Base-by-base conservation (phyloP, 176 grass and related monocot genomes). In the Otatea glauca region DNA sequence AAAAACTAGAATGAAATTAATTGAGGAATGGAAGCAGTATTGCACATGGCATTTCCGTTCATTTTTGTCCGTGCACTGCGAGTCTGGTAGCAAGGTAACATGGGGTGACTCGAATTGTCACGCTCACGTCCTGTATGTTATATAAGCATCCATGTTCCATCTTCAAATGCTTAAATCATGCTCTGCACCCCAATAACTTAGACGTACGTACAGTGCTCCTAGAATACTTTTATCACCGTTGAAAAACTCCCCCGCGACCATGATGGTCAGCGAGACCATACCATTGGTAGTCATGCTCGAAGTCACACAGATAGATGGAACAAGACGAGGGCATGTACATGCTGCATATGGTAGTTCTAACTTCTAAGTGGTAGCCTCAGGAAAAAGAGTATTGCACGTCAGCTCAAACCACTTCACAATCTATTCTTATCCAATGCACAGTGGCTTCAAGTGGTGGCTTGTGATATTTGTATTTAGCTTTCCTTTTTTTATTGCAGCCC, bases 31-130 rank as follows among this genome's bases (percentile, higher is more conserved):
- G 29, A 29, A 29, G 29, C 29, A 29, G 29, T 29, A n/a, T n/a
- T 9, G 54, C 68, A 82, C 51, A 47, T 60, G 80, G 24, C 17
- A 10, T 39, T 34, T 35, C 9, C 80, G 4, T 47, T 24, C 53
- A 3, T 72, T 34, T 53, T 72, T 62, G 53, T 45, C 55, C 25
- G 68, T 61, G 41, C 53, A 27, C 50, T 39, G 17, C 2, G 77
- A 35, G 43, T 27, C 8, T 42, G 24, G 41, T 42, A 48, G 59
- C 76, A 48, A 9, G 80, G 68, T 72, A 72, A 82, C 80, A 72
- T 82, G 68, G 34, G 5, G 62, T 45, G 65, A 2, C 12, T 41
- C 45, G 8, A 56, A 54, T 25, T 11, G 47, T 55, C 65, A 25
- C 55, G 20, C 20, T 80, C 47, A 6, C 7, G 5, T 17, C 65